Percentiles rank a stretch among this genome's conserved stretches.
Evolutionary conservation across 352 stramenopile genomes (phyloP).

Genomic region (Globisporangium yorkense): DNA sequence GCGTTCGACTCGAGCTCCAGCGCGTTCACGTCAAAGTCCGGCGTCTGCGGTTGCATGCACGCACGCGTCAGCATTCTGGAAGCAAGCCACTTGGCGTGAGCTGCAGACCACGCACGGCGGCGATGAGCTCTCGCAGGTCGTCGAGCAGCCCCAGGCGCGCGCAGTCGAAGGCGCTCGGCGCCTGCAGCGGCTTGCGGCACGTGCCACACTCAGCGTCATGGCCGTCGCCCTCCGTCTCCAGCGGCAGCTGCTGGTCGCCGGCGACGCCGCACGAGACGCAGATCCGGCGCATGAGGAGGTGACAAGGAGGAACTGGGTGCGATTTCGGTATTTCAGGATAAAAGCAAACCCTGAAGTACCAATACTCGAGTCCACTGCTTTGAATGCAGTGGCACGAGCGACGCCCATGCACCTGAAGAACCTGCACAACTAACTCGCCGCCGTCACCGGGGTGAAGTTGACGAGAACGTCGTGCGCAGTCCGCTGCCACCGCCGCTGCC

Average conservation of each 20-base stretch:
- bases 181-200: conserved; percentile 26
- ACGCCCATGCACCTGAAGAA: too few species aligned
- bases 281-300: conserved; percentile 15
- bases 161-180: conserved; percentile 54
- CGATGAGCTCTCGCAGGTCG: conserved; percentile 51
- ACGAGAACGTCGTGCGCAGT: too few species aligned
- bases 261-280: conserved; percentile 16
- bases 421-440: too few species aligned
- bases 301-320: neutral
- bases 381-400: too few species aligned
- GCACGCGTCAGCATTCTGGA: neutral
- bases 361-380: too few species aligned
- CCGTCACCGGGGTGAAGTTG: too few species aligned
- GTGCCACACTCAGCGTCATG: conserved; percentile 22
- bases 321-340: too few species aligned
- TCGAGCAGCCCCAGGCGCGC: conserved; percentile 50
- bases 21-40: conserved; percentile 53
- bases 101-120: neutral
- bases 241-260: neutral
- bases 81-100: neutral
- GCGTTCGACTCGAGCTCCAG: conserved; percentile 41
- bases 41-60: conserved; percentile 18
- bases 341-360: neutral
- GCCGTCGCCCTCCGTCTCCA: neutral
- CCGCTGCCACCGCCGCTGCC: too few species aligned